Conservation (phyloP, 345 rosid genomes). For the Cardamine chenopodiifolia region DNA sequence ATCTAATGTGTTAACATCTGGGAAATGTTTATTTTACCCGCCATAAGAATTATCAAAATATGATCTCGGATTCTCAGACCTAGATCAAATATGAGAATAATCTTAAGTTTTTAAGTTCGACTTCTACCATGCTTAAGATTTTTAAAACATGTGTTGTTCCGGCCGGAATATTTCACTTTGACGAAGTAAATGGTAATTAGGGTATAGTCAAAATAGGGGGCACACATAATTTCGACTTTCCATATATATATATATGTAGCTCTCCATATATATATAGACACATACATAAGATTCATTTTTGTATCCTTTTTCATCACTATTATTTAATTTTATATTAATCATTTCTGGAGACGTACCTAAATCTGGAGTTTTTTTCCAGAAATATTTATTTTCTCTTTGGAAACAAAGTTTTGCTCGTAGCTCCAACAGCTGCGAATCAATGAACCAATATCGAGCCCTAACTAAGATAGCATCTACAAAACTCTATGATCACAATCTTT, state of each 20-base stretch:
- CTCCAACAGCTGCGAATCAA: background rate
- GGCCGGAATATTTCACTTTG: background rate
- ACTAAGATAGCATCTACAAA: background rate
- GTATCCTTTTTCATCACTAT: background rate
- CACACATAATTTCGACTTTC: slow-evolving; percentile 13
- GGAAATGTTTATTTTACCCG: background rate
- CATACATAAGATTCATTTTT: background rate
- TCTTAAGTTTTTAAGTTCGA: background rate
- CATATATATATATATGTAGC: background rate
- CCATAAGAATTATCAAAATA: background rate
- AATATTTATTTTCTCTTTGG: background rate
- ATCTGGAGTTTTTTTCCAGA: background rate
- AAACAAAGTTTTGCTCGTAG: background rate
- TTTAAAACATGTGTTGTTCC: background rate
- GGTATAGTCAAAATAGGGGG: slow-evolving; percentile 32
- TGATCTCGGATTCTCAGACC: background rate
- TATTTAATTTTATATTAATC: background rate
- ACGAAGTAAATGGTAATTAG: slow-evolving; percentile 18
- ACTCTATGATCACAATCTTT: slow-evolving; percentile 11
- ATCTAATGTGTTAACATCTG: background rate
- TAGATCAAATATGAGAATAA: background rate
- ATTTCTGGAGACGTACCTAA: background rate
- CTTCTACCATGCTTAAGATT: background rate
- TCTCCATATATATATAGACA: background rate
- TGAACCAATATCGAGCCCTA: background rate